phyloP scores from a whole-genome alignment of 225 moss, liverwort and hornwort species.

The Bryoerythrophyllum caledonicum region DNA sequence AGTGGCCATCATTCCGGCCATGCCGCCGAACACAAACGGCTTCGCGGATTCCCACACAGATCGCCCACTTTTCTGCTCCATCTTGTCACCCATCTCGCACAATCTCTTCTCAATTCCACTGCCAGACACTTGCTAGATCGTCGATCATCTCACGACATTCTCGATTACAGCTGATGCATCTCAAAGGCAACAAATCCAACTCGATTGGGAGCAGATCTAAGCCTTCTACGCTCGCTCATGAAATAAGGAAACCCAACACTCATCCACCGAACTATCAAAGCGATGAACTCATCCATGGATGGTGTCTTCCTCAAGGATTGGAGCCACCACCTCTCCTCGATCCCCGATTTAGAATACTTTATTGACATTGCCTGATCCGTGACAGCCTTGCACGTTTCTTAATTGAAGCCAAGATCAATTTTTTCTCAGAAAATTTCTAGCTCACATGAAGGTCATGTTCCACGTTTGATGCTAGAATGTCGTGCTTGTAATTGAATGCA shows the following conservation, averaged over 20 bases:
- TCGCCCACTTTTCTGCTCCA: conserved; percentile 13
- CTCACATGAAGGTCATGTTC: too few relatives aligned
- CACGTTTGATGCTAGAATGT: too few relatives aligned
- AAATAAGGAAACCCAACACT: not conserved
- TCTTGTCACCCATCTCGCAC: conserved; percentile 21
- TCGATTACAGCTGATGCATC: not conserved
- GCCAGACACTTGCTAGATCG: not conserved
- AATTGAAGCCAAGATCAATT: too few relatives aligned
- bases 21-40: conserved; percentile 49
- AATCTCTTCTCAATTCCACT: not conserved
- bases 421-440: too few relatives aligned
- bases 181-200: not conserved
- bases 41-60: conserved; percentile 44
- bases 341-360: not conserved
- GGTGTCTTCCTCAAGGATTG: not conserved
- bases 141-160: conserved; percentile 9
- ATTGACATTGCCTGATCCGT: not conserved
- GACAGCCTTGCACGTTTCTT: not conserved
- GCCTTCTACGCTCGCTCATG: too few relatives aligned
- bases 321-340: conserved; percentile 11
- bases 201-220: too few relatives aligned
- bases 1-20: conserved; percentile 57
- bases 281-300: not conserved
- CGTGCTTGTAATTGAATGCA: too few relatives aligned
- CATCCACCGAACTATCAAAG: too few relatives aligned